These are phyloP conservation scores for Pichia sporocuriosa DNA, from an alignment of 805 yeast species.

Conservation along the genomic window DNA sequence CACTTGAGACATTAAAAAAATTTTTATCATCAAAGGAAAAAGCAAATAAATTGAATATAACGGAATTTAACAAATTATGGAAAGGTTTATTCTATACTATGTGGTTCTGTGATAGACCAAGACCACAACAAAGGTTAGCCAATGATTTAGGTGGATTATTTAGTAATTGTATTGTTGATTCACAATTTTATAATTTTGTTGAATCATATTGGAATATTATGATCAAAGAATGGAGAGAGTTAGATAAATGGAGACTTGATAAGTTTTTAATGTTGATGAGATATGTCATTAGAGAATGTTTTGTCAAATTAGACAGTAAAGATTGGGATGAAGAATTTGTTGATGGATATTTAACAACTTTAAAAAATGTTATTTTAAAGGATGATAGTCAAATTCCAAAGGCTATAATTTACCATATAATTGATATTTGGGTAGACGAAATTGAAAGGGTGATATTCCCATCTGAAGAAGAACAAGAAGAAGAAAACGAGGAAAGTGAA, in stretches of 20 bases:
- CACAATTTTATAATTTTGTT: constrained; percentile 45
- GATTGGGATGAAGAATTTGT: constrained; percentile 51
- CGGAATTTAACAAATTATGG: constrained; percentile 82
- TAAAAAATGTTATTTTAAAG: constrained; percentile 33
- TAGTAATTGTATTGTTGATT: constrained; percentile 36
- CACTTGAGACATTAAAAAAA: constrained; percentile 56
- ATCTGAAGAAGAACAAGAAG: constrained; percentile 40
- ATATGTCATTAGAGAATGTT: constrained; percentile 59
- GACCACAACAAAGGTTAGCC: constrained; percentile 84
- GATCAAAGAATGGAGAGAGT: constrained; percentile 71
- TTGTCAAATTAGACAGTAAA: constrained; percentile 46
- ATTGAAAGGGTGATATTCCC: constrained; percentile 58
- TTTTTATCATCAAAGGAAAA: constrained; percentile 44
- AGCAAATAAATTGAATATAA: constrained; percentile 34
- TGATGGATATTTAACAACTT: constrained; percentile 36
- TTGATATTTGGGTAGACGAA: constrained; percentile 82
- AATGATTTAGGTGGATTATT: constrained; percentile 55
- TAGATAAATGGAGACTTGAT: constrained; percentile 84
- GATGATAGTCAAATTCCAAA: constrained; percentile 56
- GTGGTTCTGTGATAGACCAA: constrained; percentile 95
- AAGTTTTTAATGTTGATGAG: constrained; percentile 79
- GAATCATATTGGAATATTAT: constrained; percentile 79
- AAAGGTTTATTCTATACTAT: constrained; percentile 90
- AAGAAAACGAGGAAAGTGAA: constrained; percentile 36
- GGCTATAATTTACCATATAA: constrained; percentile 77